Percentiles rank a stretch among this genome's conserved stretches.
Conservation (phyloP, 176 grass and related monocot genomes). For the maize (Zea mays) region DNA sequence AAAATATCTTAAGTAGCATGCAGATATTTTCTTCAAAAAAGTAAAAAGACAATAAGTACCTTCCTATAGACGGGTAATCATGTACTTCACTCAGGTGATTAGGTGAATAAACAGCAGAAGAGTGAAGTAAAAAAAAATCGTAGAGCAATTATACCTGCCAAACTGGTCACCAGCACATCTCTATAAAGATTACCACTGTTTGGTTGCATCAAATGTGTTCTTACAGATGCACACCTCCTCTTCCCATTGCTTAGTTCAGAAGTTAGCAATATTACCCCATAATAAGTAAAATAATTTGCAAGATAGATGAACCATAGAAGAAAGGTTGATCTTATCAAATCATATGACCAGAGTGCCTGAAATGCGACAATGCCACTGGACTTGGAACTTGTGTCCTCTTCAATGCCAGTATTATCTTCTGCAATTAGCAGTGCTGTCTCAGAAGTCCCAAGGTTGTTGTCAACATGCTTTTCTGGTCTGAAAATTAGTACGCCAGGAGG, state of each 20-base stretch:
- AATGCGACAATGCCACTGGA: constrained; percentile 29
- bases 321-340: constrained; percentile 58
- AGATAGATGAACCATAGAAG: constrained; percentile 65
- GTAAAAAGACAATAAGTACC: background rate
- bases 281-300: constrained; percentile 69
- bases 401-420: constrained; percentile 10
- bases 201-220: constrained; percentile 17
- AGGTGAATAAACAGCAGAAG: constrained; percentile 4
- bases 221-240: constrained; percentile 38
- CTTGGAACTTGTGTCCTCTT: constrained; percentile 6
- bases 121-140: background rate
- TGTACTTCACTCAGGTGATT: background rate
- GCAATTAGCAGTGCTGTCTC: constrained; percentile 49
- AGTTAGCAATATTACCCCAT: constrained; percentile 66
- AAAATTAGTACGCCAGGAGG: constrained; percentile 57
- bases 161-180: constrained; percentile 70
- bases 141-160: constrained; percentile 50
- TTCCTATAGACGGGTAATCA: background rate
- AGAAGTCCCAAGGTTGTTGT: constrained; percentile 28
- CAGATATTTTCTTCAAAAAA: background rate
- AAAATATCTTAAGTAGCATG: background rate
- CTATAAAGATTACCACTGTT: constrained; percentile 53
- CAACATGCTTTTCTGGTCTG: constrained; percentile 19
- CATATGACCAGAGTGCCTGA: constrained; percentile 40
- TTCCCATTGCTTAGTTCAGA: constrained; percentile 53